A percentile compares a stretch with the other conserved stretches of the same genome.
Evolutionary conservation across 106 monocot genomes (phyloP).

Genomic region (Dendrobium chrysotoxum): DNA sequence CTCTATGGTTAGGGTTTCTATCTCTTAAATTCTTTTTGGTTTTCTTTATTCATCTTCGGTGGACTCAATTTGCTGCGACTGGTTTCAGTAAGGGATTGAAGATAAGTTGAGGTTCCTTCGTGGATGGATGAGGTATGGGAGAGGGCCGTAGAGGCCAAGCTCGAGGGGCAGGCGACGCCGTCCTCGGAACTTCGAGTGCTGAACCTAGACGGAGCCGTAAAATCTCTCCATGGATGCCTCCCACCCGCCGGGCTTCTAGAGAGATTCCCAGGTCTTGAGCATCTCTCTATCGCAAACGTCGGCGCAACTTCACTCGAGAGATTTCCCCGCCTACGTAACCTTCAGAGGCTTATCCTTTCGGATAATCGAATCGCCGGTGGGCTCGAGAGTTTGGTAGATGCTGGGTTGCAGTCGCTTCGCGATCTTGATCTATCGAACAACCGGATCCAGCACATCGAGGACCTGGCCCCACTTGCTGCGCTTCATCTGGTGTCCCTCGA

Average conservation of each 20-base stretch:
- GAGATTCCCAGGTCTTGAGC: slow-evolving; percentile 67
- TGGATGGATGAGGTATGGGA: slow-evolving; percentile 94
- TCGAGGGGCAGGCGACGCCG: slow-evolving; percentile 37
- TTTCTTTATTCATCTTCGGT: too few relatives aligned
- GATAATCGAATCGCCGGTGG: slow-evolving; percentile 94
- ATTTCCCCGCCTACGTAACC: slow-evolving; percentile 64
- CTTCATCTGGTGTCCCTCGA: slow-evolving; percentile 79
- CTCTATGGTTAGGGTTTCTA: too few relatives aligned
- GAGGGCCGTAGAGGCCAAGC: slow-evolving; percentile 75
- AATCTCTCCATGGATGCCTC: slow-evolving; percentile 75
- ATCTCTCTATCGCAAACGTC: slow-evolving; percentile 84
- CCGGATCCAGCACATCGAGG: slow-evolving; percentile 79
- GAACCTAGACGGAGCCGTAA: slow-evolving; percentile 83
- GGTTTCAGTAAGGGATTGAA: too few relatives aligned
- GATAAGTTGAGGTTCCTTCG: not conserved
- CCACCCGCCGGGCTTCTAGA: slow-evolving; percentile 70
- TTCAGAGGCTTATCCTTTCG: slow-evolving; percentile 75
- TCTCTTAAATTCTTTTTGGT: too few relatives aligned
- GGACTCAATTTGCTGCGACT: too few relatives aligned
- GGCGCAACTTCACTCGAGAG: slow-evolving; percentile 78
- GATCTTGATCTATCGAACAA: slow-evolving; percentile 96
- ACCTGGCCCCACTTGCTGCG: slow-evolving; percentile 69
- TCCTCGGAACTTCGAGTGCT: slow-evolving; percentile 39
- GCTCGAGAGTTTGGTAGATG: slow-evolving; percentile 76
- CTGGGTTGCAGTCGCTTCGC: slow-evolving; percentile 76